These are phyloP conservation scores for Chaetomium sp. DNA, from an alignment of 2,329 filamentous ascomycete genomes.

Conservation along the genomic window DNA sequence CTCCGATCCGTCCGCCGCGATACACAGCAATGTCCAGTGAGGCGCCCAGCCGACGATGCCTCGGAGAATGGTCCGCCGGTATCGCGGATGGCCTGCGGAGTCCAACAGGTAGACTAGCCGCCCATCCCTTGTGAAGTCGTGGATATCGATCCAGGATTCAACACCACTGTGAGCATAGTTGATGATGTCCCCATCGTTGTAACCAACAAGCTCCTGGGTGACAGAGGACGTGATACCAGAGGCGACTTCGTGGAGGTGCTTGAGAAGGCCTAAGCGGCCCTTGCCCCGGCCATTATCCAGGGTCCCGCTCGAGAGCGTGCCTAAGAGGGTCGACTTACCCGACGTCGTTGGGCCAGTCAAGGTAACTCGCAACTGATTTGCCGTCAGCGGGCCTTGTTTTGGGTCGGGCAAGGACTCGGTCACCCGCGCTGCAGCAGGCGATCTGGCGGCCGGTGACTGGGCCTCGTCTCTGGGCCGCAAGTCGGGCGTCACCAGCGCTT, in stretches of 20 bases:
- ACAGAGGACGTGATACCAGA: slow-evolving; percentile 93
- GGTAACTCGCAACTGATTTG: slow-evolving; percentile 76
- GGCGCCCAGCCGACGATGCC: slow-evolving; percentile 94
- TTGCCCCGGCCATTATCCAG: slow-evolving; percentile 90
- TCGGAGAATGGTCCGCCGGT: slow-evolving; percentile 79
- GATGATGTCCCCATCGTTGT: slow-evolving; percentile 55
- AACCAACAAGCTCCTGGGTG: slow-evolving; percentile 88
- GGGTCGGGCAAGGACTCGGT: slow-evolving; percentile 18
- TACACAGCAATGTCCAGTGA: slow-evolving; percentile 85
- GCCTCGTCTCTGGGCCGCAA: slow-evolving; percentile 37
- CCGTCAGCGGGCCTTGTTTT: slow-evolving; percentile 45
- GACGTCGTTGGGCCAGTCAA: slow-evolving; percentile 84
- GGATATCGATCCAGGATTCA: slow-evolving; percentile 90
- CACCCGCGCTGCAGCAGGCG: slow-evolving; percentile 4
- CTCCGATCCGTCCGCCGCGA: slow-evolving; percentile 70
- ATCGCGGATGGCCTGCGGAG: slow-evolving; percentile 84
- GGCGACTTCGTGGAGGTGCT: slow-evolving; percentile 86
- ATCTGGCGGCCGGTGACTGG: slow-evolving; percentile 9
- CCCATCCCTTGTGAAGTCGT: slow-evolving; percentile 65
- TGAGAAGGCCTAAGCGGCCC: slow-evolving; percentile 79
- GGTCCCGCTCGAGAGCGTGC: slow-evolving; percentile 78
- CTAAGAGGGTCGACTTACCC: slow-evolving; percentile 86
- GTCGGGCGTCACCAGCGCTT: slow-evolving; percentile 79
- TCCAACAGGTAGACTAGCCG: slow-evolving; percentile 85
- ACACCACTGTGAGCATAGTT: slow-evolving; percentile 86